A percentile compares a stretch with the other conserved stretches of the same genome.
phyloP scores from a whole-genome alignment of 2,329 filamentous ascomycete species.

The Curvularia spicifera region DNA sequence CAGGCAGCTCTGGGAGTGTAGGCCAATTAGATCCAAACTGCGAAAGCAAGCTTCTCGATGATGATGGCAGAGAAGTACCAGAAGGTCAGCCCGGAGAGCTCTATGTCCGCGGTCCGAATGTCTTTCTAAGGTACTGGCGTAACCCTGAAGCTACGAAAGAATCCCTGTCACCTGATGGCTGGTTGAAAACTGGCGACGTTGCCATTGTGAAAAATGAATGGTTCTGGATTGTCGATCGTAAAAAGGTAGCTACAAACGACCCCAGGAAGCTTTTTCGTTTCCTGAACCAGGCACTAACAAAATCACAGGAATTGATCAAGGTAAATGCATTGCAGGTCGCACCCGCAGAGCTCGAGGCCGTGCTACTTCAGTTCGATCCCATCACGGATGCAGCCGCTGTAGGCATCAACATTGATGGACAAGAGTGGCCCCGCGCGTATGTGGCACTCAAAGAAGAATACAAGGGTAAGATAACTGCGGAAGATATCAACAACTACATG shows the following conservation, averaged over 20 bases:
- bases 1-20: constrained; percentile 47
- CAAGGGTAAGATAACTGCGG: constrained; percentile 42
- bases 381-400: constrained; percentile 63
- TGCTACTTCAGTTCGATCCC: constrained; percentile 59
- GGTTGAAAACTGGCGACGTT: constrained; percentile 48
- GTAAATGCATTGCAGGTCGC: constrained; percentile 51
- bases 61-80: constrained; percentile 51
- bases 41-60: constrained; percentile 52
- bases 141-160: constrained; percentile 51
- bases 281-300: neutral
- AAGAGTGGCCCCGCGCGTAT: constrained; percentile 63
- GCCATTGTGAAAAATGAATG: constrained; percentile 43
- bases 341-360: constrained; percentile 55
- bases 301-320: constrained; percentile 49
- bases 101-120: constrained; percentile 50
- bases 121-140: constrained; percentile 52
- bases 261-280: neutral
- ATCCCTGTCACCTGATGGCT: constrained; percentile 47
- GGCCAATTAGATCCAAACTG: constrained; percentile 51
- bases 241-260: constrained; percentile 31
- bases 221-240: constrained; percentile 49
- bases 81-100: constrained; percentile 50
- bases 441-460: constrained; percentile 58
- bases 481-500: constrained; percentile 48
- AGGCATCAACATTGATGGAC: constrained; percentile 58